Evolutionary conservation across 805 yeast species (phyloP).

Genomic region (Spathaspora gorwiae): DNA sequence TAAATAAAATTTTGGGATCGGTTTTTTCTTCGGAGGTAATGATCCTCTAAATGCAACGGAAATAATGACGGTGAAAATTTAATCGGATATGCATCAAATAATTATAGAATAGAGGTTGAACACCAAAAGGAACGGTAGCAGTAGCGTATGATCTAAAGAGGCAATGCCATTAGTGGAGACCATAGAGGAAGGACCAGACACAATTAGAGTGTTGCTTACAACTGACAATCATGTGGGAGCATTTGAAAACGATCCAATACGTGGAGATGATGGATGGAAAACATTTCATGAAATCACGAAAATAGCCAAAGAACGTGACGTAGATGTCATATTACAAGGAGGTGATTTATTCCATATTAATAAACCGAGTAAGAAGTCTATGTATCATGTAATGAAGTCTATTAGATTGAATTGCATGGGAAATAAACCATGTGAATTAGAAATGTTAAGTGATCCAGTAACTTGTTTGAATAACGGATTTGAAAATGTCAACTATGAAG

Average conservation of each 20-base stretch:
- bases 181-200: conserved; percentile 53
- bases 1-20: too few relatives aligned
- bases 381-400: conserved; percentile 75
- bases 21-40: too few relatives aligned
- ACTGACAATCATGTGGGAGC: conserved; percentile 97
- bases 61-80: too few relatives aligned
- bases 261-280: conserved; percentile 85
- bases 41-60: too few relatives aligned
- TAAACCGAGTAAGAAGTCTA: conserved; percentile 81
- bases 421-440: conserved; percentile 81
- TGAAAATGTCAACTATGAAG: conserved; percentile 79
- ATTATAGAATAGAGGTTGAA: too few relatives aligned
- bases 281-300: conserved; percentile 81
- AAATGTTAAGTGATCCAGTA: conserved; percentile 74
- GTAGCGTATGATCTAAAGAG: background rate
- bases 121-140: too few relatives aligned
- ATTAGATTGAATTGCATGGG: conserved; percentile 73
- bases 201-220: conserved; percentile 74
- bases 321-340: conserved; percentile 83
- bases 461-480: conserved; percentile 57
- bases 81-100: too few relatives aligned
- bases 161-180: conserved; percentile 20
- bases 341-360: conserved; percentile 93
- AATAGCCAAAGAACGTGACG: conserved; percentile 65
- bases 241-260: conserved; percentile 80